These are phyloP conservation scores for Paracoccidioides brasiliensis DNA, from an alignment of 2,329 filamentous ascomycete species.

Conservation along the genomic window DNA sequence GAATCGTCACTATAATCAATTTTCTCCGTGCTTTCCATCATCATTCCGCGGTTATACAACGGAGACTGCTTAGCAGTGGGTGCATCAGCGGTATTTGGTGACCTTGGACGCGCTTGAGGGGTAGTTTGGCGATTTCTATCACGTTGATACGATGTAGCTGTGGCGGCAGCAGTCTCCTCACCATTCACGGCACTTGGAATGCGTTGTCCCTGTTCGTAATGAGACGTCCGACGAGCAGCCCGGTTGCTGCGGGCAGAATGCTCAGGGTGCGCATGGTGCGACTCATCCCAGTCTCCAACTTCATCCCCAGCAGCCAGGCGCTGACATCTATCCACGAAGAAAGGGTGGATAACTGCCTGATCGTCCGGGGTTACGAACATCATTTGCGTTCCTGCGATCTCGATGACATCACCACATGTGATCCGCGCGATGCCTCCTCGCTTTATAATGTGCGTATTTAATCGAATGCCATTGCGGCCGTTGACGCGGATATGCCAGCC, in stretches of 20 bases:
- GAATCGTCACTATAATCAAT: slow-evolving; percentile 57
- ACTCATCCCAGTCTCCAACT: slow-evolving; percentile 24
- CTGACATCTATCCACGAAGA: slow-evolving; percentile 56
- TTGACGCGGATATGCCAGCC: slow-evolving; percentile 78
- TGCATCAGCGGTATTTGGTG: slow-evolving; percentile 8
- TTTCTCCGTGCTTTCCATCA: slow-evolving; percentile 41
- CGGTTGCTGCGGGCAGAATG: not conserved
- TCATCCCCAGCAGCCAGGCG: slow-evolving; percentile 30
- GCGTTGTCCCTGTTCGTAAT: not conserved
- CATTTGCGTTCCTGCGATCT: slow-evolving; percentile 91
- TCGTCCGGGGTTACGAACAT: slow-evolving; percentile 89
- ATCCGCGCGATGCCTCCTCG: slow-evolving; percentile 53
- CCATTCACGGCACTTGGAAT: not conserved
- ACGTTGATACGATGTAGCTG: slow-evolving; percentile 30
- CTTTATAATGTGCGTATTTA: slow-evolving; percentile 62
- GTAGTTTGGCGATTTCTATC: slow-evolving; percentile 24
- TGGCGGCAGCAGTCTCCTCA: not conserved
- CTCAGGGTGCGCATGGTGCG: slow-evolving; percentile 27
- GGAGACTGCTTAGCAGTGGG: slow-evolving; percentile 29
- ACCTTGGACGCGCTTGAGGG: slow-evolving; percentile 11
- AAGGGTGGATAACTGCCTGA: slow-evolving; percentile 53
- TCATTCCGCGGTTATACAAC: slow-evolving; percentile 37
- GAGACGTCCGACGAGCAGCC: slow-evolving; percentile 15
- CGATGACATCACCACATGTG: slow-evolving; percentile 77
- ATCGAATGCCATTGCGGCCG: slow-evolving; percentile 78